Evolutionary conservation across 139 green algal species (phyloP), one percentile per base, ranked within the genome.

Genomic region (Picochlorum sp.): DNA sequence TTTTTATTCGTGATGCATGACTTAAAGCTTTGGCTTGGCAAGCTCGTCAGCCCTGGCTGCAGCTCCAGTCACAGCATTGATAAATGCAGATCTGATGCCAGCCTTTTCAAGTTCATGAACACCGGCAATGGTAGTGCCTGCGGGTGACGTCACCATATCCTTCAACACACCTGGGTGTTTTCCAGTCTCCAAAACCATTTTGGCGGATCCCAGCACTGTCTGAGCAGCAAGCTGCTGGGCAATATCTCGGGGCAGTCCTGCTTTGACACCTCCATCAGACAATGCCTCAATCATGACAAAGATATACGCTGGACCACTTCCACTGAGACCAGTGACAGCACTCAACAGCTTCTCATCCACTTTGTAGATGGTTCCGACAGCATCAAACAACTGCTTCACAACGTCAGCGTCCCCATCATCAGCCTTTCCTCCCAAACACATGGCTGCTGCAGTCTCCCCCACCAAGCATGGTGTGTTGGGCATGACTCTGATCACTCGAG

Each of bases 381-480:
- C 76, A 13, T 67, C 73, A 56, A 96, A 93, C 37, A 96, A 71
- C 11, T 57, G 67, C 15, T 63, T 62, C 11, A 95, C 83, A 4
- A 80, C 21, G 3, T 86, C 73, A 10, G 70, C 84, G 45, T 97
- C 86, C 10, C 75, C 73, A 6, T 75, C 54, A 18, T 50, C 68
- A 23, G 74, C 69, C 16, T 63, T 64, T 32, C 66, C 66, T 49
- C 64, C 79, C 56, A 92, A 58, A 74, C 86, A 92, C 83, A 96
- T 94, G 41, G 89, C 91, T 9, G 82, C 82, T 20, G 92, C 92
- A 2, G 81, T 90, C 71, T 88, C 85, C 1, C 85, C 87, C 30
- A 98, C 92, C 26, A 98, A 77, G 77, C 92, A 98, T 2, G 91
- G 89, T 4, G 91, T 98, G 82, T 98, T 98, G 44, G 92, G 92